Percentiles rank a stretch among this genome's conserved stretches.
phyloP scores from a whole-genome alignment of 129 eudicot genomes.

The Glebionis coronaria region DNA sequence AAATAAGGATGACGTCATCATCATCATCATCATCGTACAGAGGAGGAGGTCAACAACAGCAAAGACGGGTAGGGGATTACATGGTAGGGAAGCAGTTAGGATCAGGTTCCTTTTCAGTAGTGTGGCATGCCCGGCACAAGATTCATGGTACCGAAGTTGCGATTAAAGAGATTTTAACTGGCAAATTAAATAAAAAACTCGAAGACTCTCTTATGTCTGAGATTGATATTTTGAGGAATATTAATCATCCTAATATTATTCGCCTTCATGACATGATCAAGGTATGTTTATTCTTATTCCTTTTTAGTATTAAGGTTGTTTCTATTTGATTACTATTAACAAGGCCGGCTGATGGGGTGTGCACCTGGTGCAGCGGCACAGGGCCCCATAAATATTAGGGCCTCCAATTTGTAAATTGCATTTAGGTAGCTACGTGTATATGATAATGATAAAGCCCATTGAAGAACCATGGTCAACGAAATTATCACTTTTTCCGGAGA shows the following conservation, averaged over 20 bases:
- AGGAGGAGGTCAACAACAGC: neutral
- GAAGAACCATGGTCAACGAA: no score
- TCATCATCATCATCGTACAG: conserved; percentile 43
- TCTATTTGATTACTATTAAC: no score
- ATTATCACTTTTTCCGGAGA: no score
- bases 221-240: conserved; percentile 66
- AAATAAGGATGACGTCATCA: conserved; percentile 46
- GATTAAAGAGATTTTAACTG: conserved; percentile 70
- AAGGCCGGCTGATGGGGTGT: no score
- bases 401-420: no score
- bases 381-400: no score
- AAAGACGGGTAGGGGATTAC: conserved; percentile 72
- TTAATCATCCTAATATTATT: conserved; percentile 83
- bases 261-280: conserved; percentile 82
- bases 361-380: no score
- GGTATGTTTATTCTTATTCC: conserved; percentile 28
- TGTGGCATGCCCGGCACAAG: conserved; percentile 80
- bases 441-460: no score
- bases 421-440: no score
- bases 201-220: conserved; percentile 88
- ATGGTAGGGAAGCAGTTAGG: conserved; percentile 78
- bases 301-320: no score
- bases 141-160: conserved; percentile 89
- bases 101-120: conserved; percentile 85
- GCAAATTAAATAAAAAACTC: conserved; percentile 61